phyloP scores from a whole-genome alignment of 441 rosid genomes.

The Euphorbia celastroides region DNA sequence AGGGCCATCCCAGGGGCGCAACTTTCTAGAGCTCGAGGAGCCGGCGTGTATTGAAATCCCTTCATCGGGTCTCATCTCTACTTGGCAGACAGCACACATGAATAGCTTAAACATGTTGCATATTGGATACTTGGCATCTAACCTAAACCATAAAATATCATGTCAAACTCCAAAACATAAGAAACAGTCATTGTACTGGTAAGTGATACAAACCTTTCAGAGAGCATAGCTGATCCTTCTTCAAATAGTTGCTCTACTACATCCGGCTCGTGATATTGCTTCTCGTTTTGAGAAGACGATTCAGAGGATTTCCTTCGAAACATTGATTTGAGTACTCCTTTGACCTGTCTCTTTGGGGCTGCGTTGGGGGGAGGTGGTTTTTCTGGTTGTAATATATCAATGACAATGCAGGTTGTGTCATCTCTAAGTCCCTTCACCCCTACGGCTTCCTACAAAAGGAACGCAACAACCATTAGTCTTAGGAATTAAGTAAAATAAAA shows the following conservation, averaged over 20 bases:
- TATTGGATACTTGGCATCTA: constrained; percentile 83
- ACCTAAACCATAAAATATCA: constrained; percentile 45
- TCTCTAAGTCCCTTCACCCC: constrained; percentile 82
- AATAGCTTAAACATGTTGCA: constrained; percentile 98
- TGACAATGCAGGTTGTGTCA: constrained; percentile 96
- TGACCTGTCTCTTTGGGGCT: constrained; percentile 63
- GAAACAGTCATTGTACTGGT: no score
- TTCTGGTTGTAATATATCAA: constrained; percentile 76
- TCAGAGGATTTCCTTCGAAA: constrained; percentile 68
- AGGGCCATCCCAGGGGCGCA: constrained; percentile 99
- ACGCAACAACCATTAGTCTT: constrained; percentile 7
- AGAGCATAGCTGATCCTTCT: constrained; percentile 97
- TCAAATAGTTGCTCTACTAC: constrained; percentile 83
- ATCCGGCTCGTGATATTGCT: constrained; percentile 67
- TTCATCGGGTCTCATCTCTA: constrained; percentile 93
- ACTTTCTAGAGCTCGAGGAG: constrained; percentile 45
- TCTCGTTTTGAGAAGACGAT: constrained; percentile 63
- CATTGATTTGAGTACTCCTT: constrained; percentile 84
- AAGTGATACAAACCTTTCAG: constrained; percentile 83
- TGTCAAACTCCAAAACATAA: constrained; percentile 10
- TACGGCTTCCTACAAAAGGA: constrained; percentile 68
- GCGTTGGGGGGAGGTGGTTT: constrained; percentile 69
- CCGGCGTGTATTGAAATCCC: constrained; percentile 88
- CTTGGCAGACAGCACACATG: constrained; percentile 93
- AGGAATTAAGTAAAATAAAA: neutral